phyloP scores from a whole-genome alignment of 768 basidiomycete species.

The Crassisporium funariophilum region DNA sequence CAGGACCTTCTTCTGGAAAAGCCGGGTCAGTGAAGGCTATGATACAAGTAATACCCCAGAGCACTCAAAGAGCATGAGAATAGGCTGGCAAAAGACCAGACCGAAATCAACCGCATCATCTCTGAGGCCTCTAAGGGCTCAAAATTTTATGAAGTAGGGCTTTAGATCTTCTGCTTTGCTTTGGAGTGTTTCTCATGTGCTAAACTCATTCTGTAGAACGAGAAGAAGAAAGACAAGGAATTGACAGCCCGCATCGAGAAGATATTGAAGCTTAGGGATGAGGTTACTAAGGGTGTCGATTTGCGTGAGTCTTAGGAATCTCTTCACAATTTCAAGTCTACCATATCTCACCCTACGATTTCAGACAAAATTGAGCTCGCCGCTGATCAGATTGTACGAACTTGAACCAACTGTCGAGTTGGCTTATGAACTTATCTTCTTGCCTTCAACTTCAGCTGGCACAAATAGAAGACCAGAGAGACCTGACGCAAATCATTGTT shows the following conservation, averaged over 20 bases:
- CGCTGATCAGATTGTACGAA: slow-evolving; percentile 67
- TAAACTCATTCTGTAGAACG: slow-evolving; percentile 55
- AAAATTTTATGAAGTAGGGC: slow-evolving; percentile 80
- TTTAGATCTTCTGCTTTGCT: background rate
- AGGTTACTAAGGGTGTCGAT: slow-evolving; percentile 55
- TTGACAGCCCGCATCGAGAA: slow-evolving; percentile 74
- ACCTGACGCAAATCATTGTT: slow-evolving; percentile 82
- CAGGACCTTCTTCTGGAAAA: slow-evolving; percentile 88
- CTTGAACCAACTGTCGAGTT: background rate
- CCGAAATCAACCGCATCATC: slow-evolving; percentile 86
- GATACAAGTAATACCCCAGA: slow-evolving; percentile 2
- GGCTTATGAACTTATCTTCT: background rate
- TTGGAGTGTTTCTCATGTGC: background rate
- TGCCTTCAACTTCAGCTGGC: slow-evolving; percentile 45
- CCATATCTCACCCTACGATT: slow-evolving; percentile 9
- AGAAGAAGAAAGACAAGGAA: slow-evolving; percentile 87
- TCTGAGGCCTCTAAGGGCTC: slow-evolving; percentile 92
- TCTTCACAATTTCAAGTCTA: slow-evolving; percentile 8
- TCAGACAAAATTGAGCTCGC: slow-evolving; percentile 61
- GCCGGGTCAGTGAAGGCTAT: slow-evolving; percentile 62
- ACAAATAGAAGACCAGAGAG: slow-evolving; percentile 74
- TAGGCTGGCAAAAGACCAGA: slow-evolving; percentile 76
- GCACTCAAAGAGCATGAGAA: slow-evolving; percentile 30
- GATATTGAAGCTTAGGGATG: slow-evolving; percentile 67
- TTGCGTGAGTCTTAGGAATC: slow-evolving; percentile 43